These are phyloP conservation scores for Tolypocladium cylindrosporum DNA, from an alignment of 2,329 filamentous ascomycete genomes.

Conservation along the genomic window DNA sequence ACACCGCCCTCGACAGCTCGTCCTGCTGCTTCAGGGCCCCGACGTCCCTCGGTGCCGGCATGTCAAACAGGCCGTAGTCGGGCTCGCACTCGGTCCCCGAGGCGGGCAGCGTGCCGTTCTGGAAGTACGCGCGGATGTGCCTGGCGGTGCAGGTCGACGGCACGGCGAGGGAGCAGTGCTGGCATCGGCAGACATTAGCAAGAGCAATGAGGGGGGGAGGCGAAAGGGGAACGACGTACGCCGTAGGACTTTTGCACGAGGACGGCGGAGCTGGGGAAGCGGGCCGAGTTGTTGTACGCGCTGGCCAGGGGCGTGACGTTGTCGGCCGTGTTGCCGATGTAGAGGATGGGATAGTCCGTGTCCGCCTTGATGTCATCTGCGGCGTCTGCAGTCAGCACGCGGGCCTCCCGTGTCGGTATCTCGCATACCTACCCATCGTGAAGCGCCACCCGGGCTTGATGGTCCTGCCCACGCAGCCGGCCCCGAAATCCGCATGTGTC, in stretches of 20 bases:
- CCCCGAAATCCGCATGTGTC: slow-evolving; percentile 28
- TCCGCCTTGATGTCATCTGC: slow-evolving; percentile 19
- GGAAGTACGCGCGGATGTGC: slow-evolving; percentile 33
- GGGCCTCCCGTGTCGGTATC: not conserved
- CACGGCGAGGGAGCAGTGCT: slow-evolving; percentile 40
- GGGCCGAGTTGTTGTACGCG: slow-evolving; percentile 31
- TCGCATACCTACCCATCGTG: slow-evolving; percentile 19
- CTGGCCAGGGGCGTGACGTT: slow-evolving; percentile 37
- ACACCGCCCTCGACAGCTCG: not conserved
- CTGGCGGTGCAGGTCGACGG: slow-evolving; percentile 32
- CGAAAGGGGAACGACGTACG: slow-evolving; percentile 19
- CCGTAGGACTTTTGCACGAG: slow-evolving; percentile 41
- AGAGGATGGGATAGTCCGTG: slow-evolving; percentile 34
- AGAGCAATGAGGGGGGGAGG: no score
- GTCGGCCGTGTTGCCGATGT: slow-evolving; percentile 33
- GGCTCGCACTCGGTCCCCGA: slow-evolving; percentile 34
- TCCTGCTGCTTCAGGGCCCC: not conserved
- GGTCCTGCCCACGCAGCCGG: slow-evolving; percentile 27
- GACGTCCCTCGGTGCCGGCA: slow-evolving; percentile 5
- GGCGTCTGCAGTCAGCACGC: not conserved
- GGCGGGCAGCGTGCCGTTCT: slow-evolving; percentile 33
- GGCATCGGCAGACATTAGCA: not conserved
- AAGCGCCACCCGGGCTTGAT: slow-evolving; percentile 30
- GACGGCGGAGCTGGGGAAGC: slow-evolving; percentile 34
- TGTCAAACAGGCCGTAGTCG: slow-evolving; percentile 32